Percentiles rank a stretch among this genome's conserved stretches.
Evolutionary conservation across 2,329 filamentous ascomycete genomes (phyloP).

Genomic region (Salinomyces thailandicus): DNA sequence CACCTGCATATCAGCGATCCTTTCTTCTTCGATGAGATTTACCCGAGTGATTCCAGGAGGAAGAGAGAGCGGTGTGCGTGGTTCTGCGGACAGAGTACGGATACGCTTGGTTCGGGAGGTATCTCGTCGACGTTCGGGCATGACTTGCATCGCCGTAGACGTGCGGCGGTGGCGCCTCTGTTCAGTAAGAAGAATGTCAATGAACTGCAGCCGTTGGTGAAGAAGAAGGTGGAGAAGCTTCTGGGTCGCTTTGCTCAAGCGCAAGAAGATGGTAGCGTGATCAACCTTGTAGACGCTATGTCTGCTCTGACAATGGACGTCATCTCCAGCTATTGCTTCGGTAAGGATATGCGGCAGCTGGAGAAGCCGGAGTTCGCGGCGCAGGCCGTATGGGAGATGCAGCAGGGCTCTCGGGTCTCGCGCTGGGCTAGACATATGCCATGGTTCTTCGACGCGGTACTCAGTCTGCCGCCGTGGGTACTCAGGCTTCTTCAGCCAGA

Average conservation of each 20-base stretch:
- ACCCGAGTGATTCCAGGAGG: conserved; percentile 8
- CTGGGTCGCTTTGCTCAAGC: neutral
- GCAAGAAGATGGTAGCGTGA: neutral
- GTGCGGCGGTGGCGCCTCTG: neutral
- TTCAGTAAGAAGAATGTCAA: neutral
- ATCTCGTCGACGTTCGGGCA: neutral
- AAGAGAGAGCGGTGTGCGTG: conserved; percentile 3
- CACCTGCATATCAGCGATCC: conserved; percentile 33
- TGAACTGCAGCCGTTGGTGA: neutral
- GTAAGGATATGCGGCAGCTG: neutral
- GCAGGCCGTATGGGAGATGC: neutral
- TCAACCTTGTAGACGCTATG: neutral
- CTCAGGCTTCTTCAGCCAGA: neutral
- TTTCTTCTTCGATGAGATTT: conserved; percentile 6
- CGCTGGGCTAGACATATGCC: neutral
- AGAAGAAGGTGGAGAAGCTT: neutral
- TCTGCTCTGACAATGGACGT: neutral
- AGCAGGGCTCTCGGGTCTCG: neutral
- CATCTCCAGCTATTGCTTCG: neutral
- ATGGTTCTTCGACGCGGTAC: neutral
- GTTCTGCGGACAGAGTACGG: neutral
- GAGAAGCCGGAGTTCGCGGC: neutral
- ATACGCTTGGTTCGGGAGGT: neutral
- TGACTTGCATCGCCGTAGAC: neutral
- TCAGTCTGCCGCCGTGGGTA: neutral